These are phyloP conservation scores for Cytospora schulzeri DNA, from an alignment of 2,329 filamentous ascomycete species.

Conservation along the genomic window DNA sequence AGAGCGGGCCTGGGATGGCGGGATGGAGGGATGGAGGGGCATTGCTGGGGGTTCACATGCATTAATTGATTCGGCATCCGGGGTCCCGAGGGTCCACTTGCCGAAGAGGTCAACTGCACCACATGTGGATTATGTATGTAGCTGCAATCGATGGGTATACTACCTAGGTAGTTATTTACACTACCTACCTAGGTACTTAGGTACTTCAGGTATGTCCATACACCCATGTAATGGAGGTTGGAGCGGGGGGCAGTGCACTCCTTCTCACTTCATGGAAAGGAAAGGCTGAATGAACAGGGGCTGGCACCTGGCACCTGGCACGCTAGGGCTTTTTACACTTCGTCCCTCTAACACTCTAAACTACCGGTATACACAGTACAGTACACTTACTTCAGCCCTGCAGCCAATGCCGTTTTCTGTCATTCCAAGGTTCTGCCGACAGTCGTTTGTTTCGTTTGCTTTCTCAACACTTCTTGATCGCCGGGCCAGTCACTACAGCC, in stretches of 20 bases:
- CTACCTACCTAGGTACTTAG: no score
- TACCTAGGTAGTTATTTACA: no score
- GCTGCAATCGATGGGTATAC: background rate
- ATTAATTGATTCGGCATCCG: background rate
- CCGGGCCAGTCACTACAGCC: conserved; percentile 1
- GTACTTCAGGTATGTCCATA: no score
- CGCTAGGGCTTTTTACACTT: background rate
- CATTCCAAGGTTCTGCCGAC: background rate
- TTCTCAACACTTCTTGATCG: background rate
- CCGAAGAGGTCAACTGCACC: conserved; percentile 1
- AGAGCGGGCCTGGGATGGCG: no score
- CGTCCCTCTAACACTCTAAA: no score
- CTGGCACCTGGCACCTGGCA: background rate
- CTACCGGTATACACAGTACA: no score
- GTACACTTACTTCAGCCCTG: background rate
- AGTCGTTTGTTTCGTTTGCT: conserved; percentile 4
- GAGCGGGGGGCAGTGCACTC: background rate
- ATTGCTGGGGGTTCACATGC: no score
- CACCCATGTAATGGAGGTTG: no score
- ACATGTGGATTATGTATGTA: no score
- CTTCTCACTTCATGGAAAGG: no score
- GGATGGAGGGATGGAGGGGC: background rate
- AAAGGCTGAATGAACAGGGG: no score
- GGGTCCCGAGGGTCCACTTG: conserved; percentile 4
- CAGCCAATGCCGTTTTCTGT: background rate